A percentile compares a stretch with the other conserved stretches of the same genome.
Conservation (phyloP, 441 rosid species). For the Adansonia madagascariensis region DNA sequence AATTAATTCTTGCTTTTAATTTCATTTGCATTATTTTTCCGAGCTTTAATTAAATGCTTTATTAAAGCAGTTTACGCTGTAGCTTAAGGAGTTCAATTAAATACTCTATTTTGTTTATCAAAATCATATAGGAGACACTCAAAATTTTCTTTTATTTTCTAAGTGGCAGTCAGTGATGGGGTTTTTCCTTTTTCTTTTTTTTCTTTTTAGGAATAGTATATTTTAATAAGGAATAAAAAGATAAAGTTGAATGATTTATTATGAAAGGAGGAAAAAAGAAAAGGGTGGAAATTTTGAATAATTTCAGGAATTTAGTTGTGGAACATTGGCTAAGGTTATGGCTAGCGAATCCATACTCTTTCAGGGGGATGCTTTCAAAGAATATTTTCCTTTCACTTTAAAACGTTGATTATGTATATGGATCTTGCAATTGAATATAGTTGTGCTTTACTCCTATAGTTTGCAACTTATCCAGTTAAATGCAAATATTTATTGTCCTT, state of each 20-base stretch:
- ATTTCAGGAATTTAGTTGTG: not conserved
- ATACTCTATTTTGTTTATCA: not conserved
- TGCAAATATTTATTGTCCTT: too few relatives aligned
- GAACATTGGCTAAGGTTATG: not conserved
- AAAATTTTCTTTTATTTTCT: too few relatives aligned
- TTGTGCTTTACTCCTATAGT: not conserved
- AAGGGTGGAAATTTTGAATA: not conserved
- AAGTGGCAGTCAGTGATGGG: not conserved
- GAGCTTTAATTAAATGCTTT: not conserved
- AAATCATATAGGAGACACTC: conserved; percentile 16
- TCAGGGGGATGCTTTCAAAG: not conserved
- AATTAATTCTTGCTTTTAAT: too few relatives aligned
- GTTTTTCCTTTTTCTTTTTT: not conserved
- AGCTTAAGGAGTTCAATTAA: not conserved
- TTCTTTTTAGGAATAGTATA: not conserved
- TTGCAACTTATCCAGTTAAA: not conserved
- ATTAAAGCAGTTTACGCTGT: not conserved
- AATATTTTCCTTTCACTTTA: not conserved
- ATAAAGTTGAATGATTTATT: not conserved
- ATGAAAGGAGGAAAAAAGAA: not conserved
- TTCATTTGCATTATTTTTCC: not conserved
- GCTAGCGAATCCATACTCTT: not conserved
- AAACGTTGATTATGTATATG: not conserved
- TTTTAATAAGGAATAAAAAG: not conserved
- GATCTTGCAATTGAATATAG: not conserved